Percentiles rank a stretch among this genome's conserved stretches.
Evolutionary conservation across 805 yeast species (phyloP).

Genomic region (Candida krabiensis): DNA sequence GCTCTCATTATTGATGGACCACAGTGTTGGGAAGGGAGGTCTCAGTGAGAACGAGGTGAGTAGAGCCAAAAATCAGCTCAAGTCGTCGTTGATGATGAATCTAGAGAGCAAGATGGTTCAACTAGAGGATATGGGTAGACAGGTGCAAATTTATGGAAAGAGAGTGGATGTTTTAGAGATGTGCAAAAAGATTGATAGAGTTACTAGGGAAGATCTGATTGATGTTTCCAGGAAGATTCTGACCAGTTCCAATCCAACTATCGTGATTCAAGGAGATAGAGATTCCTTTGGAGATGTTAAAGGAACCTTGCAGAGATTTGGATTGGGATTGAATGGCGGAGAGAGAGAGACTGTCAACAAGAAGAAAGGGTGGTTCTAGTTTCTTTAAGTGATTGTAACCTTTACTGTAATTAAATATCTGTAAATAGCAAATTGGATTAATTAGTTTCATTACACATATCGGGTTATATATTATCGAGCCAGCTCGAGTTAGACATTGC

Average conservation of each 20-base stretch:
- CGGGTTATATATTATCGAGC: conserved; percentile 17
- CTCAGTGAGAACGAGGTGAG: conserved; percentile 70
- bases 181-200: conserved; percentile 70
- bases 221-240: conserved; percentile 74
- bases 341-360: conserved; percentile 2
- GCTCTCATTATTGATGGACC: conserved; percentile 45
- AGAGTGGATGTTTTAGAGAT: conserved; percentile 77
- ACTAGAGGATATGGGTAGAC: conserved; percentile 93
- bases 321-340: conserved; percentile 52
- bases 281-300: conserved; percentile 84
- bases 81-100: conserved; percentile 86
- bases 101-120: conserved; percentile 92
- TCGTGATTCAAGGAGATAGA: conserved; percentile 87
- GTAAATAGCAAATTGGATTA: too few relatives aligned
- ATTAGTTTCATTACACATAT: too few relatives aligned
- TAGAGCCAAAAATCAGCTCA: conserved; percentile 90
- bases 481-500: conserved; percentile 13
- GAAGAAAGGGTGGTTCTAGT: conserved; percentile 23
- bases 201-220: conserved; percentile 67
- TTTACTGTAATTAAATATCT: too few relatives aligned
- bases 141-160: conserved; percentile 79
- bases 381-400: too few relatives aligned
- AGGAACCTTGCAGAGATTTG: conserved; percentile 62
- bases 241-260: conserved; percentile 75
- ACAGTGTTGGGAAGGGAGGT: conserved; percentile 53